phyloP scores from a whole-genome alignment of 2,329 filamentous ascomycete genomes.

The Leptographium radiaticola region DNA sequence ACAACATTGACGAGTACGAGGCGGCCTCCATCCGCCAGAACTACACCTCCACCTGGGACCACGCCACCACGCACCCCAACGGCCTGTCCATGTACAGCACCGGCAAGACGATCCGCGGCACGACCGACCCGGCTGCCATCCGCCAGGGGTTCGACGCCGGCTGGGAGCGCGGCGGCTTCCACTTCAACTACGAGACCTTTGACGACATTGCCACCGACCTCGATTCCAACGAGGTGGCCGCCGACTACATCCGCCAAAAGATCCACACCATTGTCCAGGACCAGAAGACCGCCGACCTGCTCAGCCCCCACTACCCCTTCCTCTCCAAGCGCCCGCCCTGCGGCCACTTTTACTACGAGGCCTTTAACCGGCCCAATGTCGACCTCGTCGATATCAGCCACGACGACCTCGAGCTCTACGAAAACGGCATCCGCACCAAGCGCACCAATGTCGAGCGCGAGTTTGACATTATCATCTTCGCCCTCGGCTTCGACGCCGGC shows the following conservation, averaged over 20 bases:
- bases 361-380: slow-evolving; percentile 31
- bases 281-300: slow-evolving; percentile 19
- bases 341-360: slow-evolving; percentile 35
- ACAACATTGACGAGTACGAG: not conserved
- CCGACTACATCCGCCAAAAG: slow-evolving; percentile 20
- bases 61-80: not conserved
- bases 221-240: slow-evolving; percentile 17
- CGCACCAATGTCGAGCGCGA: slow-evolving; percentile 22
- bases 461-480: slow-evolving; percentile 23
- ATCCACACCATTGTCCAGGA: slow-evolving; percentile 22
- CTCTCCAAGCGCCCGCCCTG: slow-evolving; percentile 30
- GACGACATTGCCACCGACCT: slow-evolving; percentile 16
- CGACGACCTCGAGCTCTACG: slow-evolving; percentile 26
- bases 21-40: not conserved
- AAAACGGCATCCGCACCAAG: slow-evolving; percentile 23
- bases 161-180: slow-evolving; percentile 6
- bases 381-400: slow-evolving; percentile 30
- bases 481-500: slow-evolving; percentile 21
- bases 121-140: not conserved
- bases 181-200: slow-evolving; percentile 4
- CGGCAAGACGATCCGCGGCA: not conserved
- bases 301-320: slow-evolving; percentile 28
- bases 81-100: slow-evolving; percentile 3
- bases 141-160: slow-evolving; percentile 3
- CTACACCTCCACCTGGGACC: slow-evolving; percentile 2